Conservation (phyloP, 148 eudicot genomes). For the Rhododendron molle region DNA sequence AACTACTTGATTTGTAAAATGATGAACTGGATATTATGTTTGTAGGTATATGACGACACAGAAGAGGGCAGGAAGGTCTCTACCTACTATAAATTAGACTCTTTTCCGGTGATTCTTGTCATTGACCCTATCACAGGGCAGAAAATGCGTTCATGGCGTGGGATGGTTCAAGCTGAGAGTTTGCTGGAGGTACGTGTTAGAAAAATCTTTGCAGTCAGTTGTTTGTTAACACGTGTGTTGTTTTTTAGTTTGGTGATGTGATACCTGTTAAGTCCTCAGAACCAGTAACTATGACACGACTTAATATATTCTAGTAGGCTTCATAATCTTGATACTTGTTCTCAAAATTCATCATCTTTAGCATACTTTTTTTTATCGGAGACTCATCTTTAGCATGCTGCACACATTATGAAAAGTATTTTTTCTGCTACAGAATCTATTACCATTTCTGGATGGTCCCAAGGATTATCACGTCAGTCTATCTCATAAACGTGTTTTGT, state of each 20-base stretch:
- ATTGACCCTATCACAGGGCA: constrained; percentile 98
- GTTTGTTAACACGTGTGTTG: background rate
- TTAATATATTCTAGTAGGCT: background rate
- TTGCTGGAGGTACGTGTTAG: constrained; percentile 66
- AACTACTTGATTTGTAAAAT: background rate
- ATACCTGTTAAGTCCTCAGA: background rate
- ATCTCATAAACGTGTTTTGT: constrained; percentile 57
- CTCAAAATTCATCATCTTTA: constrained; percentile 17
- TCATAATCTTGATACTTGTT: background rate
- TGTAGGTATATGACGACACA: constrained; percentile 80
- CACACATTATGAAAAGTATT: background rate
- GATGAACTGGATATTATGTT: constrained; percentile 1
- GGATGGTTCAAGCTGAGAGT: constrained; percentile 90
- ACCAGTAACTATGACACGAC: background rate
- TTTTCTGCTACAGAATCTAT: constrained; percentile 53
- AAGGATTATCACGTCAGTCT: constrained; percentile 50
- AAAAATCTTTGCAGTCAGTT: constrained; percentile 2
- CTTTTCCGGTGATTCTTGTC: constrained; percentile 67
- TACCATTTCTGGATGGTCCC: constrained; percentile 86
- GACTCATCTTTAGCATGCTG: background rate
- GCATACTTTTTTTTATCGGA: background rate
- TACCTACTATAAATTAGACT: constrained; percentile 79
- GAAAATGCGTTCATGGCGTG: constrained; percentile 92
- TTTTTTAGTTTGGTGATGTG: background rate
- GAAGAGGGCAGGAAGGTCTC: constrained; percentile 93